These are phyloP conservation scores for Echites panduratus DNA, from an alignment of 257 asterid genomes.

Conservation along the genomic window DNA sequence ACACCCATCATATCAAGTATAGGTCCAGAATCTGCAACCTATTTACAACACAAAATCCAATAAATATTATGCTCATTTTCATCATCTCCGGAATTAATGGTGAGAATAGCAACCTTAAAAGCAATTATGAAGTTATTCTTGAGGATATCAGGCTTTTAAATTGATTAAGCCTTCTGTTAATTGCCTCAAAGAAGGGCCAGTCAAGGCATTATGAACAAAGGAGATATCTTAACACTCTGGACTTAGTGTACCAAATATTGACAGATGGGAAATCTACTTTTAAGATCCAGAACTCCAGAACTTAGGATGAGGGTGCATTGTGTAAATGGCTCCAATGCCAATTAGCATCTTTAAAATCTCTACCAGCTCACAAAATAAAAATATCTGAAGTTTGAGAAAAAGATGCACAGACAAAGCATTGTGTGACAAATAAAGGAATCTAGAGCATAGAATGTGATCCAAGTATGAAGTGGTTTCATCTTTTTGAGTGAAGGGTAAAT, in stretches of 20 bases:
- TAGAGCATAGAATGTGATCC: background rate
- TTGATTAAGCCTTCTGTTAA: background rate
- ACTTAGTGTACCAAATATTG: background rate
- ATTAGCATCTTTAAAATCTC: background rate
- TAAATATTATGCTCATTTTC: background rate
- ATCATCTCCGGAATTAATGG: background rate
- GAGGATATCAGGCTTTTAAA: background rate
- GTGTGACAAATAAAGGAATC: background rate
- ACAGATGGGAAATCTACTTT: background rate
- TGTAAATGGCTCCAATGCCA: background rate
- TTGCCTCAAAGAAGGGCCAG: background rate
- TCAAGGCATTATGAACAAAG: background rate
- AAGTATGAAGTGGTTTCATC: background rate
- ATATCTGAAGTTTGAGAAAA: background rate
- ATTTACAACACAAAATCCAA: constrained; percentile 5
- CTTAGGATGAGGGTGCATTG: background rate
- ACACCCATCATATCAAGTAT: constrained; percentile 46
- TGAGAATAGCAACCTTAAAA: background rate
- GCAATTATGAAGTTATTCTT: background rate
- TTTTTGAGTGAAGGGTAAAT: background rate
- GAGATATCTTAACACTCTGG: background rate
- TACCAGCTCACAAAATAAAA: background rate
- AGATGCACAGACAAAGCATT: background rate
- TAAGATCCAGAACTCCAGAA: background rate
- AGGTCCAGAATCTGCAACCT: constrained; percentile 49